Evolutionary conservation across 2,329 filamentous ascomycete species (phyloP).

Genomic region (Fusarium sp.): DNA sequence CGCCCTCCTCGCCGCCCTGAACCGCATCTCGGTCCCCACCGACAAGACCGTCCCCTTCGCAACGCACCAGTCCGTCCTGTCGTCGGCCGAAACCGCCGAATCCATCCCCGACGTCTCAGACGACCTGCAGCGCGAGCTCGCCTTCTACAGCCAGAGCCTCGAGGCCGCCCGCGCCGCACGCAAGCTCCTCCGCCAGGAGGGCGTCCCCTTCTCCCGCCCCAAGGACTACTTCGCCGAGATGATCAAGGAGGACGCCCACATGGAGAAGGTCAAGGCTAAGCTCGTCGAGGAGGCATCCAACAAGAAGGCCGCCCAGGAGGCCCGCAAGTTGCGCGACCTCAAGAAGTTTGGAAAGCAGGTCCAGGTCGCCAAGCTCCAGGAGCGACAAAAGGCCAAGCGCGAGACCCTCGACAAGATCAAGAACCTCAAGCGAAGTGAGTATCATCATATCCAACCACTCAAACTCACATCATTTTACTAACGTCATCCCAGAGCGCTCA

Average conservation of each 20-base stretch:
- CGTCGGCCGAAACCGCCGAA: constrained; percentile 69
- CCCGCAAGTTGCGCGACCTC: constrained; percentile 89
- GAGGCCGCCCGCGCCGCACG: constrained; percentile 81
- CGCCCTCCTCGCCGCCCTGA: constrained; percentile 82
- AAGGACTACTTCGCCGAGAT: constrained; percentile 99
- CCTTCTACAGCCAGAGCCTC: constrained; percentile 91
- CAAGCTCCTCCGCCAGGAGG: constrained; percentile 80
- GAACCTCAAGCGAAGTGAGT: constrained; percentile 91
- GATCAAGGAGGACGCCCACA: constrained; percentile 98
- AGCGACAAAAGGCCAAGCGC: constrained; percentile 90
- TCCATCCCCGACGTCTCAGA: constrained; percentile 87
- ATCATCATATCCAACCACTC: neutral
- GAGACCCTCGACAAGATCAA: constrained; percentile 97
- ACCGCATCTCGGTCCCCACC: constrained; percentile 77
- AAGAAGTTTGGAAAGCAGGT: constrained; percentile 99
- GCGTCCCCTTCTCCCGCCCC: constrained; percentile 86
- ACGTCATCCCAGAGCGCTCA: constrained; percentile 78
- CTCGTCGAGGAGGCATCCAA: constrained; percentile 89
- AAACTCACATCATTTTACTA: constrained; percentile 36
- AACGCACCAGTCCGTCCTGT: constrained; percentile 81
- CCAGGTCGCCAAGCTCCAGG: constrained; percentile 94
- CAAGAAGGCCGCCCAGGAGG: constrained; percentile 93
- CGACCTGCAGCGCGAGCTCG: constrained; percentile 90
- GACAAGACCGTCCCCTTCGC: constrained; percentile 78
- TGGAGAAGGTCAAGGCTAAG: constrained; percentile 96